These are phyloP conservation scores for Ceratobasidium sp. DNA, from an alignment of 1,284 basidiomycete species.

Conservation along the genomic window DNA sequence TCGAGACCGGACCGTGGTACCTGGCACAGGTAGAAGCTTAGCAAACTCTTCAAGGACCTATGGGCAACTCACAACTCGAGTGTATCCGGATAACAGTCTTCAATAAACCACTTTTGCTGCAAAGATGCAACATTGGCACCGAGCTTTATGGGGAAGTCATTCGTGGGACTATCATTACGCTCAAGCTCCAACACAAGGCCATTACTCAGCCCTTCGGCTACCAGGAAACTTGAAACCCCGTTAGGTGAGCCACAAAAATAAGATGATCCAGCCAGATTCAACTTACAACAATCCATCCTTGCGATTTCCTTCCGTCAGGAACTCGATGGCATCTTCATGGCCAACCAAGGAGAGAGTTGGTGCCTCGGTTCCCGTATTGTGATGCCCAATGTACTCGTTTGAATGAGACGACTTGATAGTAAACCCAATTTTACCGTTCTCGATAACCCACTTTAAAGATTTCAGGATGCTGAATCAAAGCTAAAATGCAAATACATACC, in stretches of 20 bases:
- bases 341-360: background rate
- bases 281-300: conserved; percentile 11
- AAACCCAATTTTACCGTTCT: conserved; percentile 15
- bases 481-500: background rate
- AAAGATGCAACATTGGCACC: background rate
- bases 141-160: background rate
- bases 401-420: conserved; percentile 20
- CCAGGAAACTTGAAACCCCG: background rate
- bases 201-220: background rate
- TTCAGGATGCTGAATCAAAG: background rate
- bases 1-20: conserved; percentile 4
- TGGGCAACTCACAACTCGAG: background rate
- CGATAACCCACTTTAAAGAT: conserved; percentile 24
- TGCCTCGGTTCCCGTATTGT: background rate
- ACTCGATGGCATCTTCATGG: background rate
- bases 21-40: background rate
- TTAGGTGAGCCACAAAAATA: background rate
- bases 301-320: background rate
- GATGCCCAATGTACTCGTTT: conserved; percentile 6
- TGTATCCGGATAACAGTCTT: conserved; percentile 7
- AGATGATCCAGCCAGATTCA: background rate
- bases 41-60: background rate
- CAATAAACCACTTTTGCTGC: conserved; percentile 14
- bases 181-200: background rate
- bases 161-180: background rate